Evolutionary conservation across 352 stramenopile genomes (phyloP), one percentile per base, ranked within the genome.

Genomic region (Pythium grandisporangium): DNA sequence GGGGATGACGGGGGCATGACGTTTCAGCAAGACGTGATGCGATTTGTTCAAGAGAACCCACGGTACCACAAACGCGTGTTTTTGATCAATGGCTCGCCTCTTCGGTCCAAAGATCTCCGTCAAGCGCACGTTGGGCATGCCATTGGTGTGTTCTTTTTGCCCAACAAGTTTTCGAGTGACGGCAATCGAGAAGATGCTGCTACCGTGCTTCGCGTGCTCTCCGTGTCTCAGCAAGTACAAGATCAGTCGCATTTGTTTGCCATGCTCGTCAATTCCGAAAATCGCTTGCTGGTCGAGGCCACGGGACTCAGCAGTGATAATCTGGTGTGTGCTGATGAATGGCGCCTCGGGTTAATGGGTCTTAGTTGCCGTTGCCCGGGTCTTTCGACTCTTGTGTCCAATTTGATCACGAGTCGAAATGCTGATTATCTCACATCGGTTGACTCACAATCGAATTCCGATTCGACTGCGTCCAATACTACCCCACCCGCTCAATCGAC

Each of bases 181-280:
- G 73, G 62, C 4, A 85, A 85, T 20, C 70, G 85, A 41, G 77
- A 93, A 65, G 80, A 93, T 25, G 80, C 80, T 0, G 68, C 73
- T 22, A 93, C 77, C 1, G 77, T 93, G 11, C 47, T 93, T 3
- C 77, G 80, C 12, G 80, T 93, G 25, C 59, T 93, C 0, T 81
- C 80, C 0, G 80, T 91, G 3, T 72, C 60, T 4, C 77, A 91
- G 44, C 63, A 82, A 10, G 68, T 80, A 23, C 27, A 67, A 3
- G 65, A 72, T 4, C 58, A 77, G 23, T 86, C 76, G 8, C 77
- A 88, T 33, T 43, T 91, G 7, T 90, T 85, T 43, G 80, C 78
- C 3, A 87, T 91, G 73, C 61, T 93, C 20, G 70, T 80, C 21
- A 88, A 93, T 42, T 86, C 78, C 7, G 73, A 87, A 30, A 93